Evolutionary conservation across 2,329 filamentous ascomycete genomes (phyloP).

Genomic region (Stachybotrys echinatus): DNA sequence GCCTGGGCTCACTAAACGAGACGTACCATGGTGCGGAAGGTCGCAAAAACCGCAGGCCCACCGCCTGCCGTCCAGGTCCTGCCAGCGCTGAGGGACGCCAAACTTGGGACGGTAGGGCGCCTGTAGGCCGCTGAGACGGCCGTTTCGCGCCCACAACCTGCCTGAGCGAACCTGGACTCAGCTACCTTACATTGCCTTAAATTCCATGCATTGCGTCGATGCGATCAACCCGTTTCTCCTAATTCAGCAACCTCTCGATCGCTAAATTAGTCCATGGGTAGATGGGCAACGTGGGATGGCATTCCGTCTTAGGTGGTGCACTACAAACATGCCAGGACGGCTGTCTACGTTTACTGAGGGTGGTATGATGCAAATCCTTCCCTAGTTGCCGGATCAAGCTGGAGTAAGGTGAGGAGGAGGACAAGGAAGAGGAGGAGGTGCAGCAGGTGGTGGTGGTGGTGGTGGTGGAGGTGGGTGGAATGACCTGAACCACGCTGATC

Average conservation of each 20-base stretch:
- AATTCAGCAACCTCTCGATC: no score
- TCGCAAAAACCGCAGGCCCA: constrained; percentile 1
- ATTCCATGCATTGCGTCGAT: no score
- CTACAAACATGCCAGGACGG: no score
- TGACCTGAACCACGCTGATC: not conserved
- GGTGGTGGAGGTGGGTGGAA: not conserved
- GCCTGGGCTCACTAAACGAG: constrained; percentile 10
- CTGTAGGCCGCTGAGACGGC: constrained; percentile 1
- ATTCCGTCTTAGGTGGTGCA: no score
- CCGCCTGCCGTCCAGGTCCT: not conserved
- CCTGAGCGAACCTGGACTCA: no score
- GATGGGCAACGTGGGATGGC: no score
- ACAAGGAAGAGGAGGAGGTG: no score
- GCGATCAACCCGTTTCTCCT: no score
- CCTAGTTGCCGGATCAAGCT: not conserved
- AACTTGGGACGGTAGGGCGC: not conserved
- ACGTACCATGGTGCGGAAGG: not conserved
- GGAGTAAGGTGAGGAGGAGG: no score
- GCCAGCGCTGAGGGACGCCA: not conserved
- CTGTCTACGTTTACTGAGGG: no score
- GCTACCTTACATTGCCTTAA: no score
- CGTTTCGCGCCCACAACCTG: not conserved
- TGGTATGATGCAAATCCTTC: not conserved
- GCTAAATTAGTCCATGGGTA: no score
- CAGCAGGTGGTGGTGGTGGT: not conserved